Evolutionary conservation across 176 grass and related monocot genomes (phyloP).

Genomic region (Guadua angustifolia): DNA sequence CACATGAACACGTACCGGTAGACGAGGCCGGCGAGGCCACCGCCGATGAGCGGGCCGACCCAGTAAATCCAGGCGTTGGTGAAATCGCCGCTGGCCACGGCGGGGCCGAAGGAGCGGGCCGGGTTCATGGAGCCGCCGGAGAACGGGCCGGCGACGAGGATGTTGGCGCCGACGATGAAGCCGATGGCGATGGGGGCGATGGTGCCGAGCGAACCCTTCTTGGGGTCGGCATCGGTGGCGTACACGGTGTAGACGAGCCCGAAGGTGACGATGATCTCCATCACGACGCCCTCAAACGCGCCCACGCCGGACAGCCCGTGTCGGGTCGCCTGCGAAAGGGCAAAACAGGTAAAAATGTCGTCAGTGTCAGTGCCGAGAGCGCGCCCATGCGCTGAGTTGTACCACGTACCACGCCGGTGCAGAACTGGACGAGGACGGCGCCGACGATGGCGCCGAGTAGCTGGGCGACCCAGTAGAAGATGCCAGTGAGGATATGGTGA

Average conservation of each 20-base stretch:
- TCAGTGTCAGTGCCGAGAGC: background rate
- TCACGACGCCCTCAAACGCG: conserved; percentile 68
- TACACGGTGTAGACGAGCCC: conserved; percentile 79
- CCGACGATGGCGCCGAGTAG: conserved; percentile 72
- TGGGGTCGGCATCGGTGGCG: conserved; percentile 79
- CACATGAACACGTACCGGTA: conserved; percentile 61
- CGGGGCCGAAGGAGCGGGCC: conserved; percentile 61
- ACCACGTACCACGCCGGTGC: conserved; percentile 63
- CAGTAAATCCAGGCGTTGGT: conserved; percentile 64
- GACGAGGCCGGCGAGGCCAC: conserved; percentile 59
- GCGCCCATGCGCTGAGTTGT: too few species aligned
- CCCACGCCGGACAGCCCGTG: conserved; percentile 68
- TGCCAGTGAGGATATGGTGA: conserved; percentile 78
- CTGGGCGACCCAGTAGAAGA: conserved; percentile 86
- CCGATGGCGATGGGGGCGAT: conserved; percentile 69
- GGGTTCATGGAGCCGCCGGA: conserved; percentile 71
- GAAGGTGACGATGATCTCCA: conserved; percentile 80
- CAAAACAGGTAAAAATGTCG: background rate
- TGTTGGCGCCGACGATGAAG: conserved; percentile 70
- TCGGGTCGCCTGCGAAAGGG: conserved; percentile 45
- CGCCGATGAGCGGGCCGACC: conserved; percentile 62
- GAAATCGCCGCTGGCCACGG: conserved; percentile 60
- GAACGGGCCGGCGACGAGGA: conserved; percentile 62
- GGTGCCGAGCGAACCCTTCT: conserved; percentile 72
- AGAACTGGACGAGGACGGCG: conserved; percentile 61